These are phyloP conservation scores for Naganishia kalamii DNA, from an alignment of 768 basidiomycete species.

Conservation along the genomic window DNA sequence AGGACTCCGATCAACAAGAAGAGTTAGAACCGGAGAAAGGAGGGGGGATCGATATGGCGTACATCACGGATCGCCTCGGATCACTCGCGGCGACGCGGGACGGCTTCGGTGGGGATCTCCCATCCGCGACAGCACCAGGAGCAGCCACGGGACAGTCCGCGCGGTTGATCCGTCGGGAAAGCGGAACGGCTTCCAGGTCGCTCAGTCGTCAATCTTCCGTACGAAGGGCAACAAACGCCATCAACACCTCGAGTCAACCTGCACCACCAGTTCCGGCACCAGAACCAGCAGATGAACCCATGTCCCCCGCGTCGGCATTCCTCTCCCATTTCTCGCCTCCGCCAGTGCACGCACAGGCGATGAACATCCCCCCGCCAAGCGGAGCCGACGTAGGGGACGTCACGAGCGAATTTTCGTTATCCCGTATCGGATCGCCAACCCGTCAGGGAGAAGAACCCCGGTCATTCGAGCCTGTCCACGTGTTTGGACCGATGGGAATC, in stretches of 20 bases:
- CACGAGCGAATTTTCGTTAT: neutral
- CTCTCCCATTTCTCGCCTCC: slow-evolving; percentile 39
- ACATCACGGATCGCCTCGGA: neutral
- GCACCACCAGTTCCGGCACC: neutral
- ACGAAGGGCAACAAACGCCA: neutral
- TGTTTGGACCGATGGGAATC: neutral
- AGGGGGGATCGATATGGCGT: neutral
- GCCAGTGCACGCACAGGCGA: neutral
- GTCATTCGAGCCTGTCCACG: neutral
- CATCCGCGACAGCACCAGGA: neutral
- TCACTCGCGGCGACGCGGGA: neutral
- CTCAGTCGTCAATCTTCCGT: slow-evolving; percentile 1
- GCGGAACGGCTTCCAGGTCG: neutral
- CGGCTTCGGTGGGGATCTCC: neutral
- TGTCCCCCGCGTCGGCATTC: slow-evolving; percentile 46
- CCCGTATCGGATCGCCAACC: neutral
- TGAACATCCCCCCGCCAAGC: neutral
- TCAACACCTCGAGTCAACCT: neutral
- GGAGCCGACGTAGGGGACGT: neutral
- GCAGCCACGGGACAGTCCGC: neutral
- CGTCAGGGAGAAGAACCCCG: neutral
- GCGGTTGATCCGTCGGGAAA: neutral
- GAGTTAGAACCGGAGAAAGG: neutral
- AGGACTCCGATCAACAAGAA: neutral
- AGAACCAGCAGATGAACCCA: slow-evolving; percentile 17